These are phyloP conservation scores for Fragosphaeria purpurea DNA, from an alignment of 2,329 filamentous ascomycete genomes.

Conservation along the genomic window DNA sequence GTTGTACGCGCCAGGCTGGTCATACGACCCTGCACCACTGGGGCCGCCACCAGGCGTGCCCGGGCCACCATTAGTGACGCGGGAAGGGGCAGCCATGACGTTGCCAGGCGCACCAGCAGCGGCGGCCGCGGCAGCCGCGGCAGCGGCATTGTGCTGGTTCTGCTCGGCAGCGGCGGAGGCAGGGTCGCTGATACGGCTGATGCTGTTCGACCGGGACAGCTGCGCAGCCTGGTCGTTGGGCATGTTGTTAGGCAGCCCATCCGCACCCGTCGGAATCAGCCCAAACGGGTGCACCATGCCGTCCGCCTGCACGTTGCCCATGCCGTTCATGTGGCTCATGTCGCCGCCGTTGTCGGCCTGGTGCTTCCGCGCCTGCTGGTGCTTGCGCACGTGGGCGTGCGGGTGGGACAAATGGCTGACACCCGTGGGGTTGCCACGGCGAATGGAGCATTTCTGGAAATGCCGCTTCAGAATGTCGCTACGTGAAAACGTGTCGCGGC, in stretches of 20 bases:
- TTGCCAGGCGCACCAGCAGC: conserved; percentile 4
- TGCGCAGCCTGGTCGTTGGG: conserved; percentile 47
- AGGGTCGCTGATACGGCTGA: conserved; percentile 47
- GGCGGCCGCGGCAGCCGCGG: background rate
- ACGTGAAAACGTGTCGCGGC: conserved; percentile 94
- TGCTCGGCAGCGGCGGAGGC: conserved; percentile 34
- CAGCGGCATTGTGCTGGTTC: conserved; percentile 47
- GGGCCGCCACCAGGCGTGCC: conserved; percentile 3
- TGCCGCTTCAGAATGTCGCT: conserved; percentile 98
- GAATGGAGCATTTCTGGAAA: conserved; percentile 97
- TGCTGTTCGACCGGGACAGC: conserved; percentile 50
- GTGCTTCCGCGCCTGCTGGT: conserved; percentile 47
- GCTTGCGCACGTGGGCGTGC: conserved; percentile 78
- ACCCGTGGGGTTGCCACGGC: conserved; percentile 89
- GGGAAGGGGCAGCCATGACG: conserved; percentile 7
- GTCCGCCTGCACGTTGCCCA: conserved; percentile 48
- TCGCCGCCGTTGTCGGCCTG: conserved; percentile 39
- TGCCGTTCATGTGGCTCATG: conserved; percentile 51
- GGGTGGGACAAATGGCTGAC: conserved; percentile 91
- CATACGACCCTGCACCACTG: conserved; percentile 20
- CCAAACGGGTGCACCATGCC: conserved; percentile 40
- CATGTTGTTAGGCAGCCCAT: conserved; percentile 48
- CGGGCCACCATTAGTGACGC: conserved; percentile 9
- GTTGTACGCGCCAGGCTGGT: conserved; percentile 41
- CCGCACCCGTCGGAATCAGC: conserved; percentile 35